Percentiles rank a stretch among this genome's conserved stretches.
Conservation (phyloP, 106 monocot species). For the Dendrobium chrysotoxum region DNA sequence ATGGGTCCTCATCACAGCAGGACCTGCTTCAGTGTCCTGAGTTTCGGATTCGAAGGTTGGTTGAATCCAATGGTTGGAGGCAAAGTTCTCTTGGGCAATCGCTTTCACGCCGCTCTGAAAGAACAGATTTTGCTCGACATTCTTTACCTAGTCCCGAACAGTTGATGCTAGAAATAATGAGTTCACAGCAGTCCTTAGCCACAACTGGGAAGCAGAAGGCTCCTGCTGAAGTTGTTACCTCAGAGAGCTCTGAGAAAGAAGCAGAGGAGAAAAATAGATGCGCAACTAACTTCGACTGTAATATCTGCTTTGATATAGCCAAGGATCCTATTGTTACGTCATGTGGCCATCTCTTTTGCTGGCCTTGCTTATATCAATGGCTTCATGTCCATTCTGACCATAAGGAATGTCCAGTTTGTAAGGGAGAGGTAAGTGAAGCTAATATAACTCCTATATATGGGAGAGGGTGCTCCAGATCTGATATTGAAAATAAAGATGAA, state of each 20-base stretch:
- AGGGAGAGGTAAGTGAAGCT: slow-evolving; percentile 13
- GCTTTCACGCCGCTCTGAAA: not conserved
- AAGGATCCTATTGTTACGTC: slow-evolving; percentile 19
- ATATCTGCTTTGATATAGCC: slow-evolving; percentile 16
- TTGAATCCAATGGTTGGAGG: not conserved
- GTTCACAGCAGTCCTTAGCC: not conserved
- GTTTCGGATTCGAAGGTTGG: not conserved
- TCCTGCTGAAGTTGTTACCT: not conserved
- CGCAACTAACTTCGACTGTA: slow-evolving; percentile 12
- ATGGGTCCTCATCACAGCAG: slow-evolving; percentile 2
- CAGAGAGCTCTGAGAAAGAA: slow-evolving; percentile 6
- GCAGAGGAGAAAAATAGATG: slow-evolving; percentile 5
- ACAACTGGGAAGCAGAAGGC: slow-evolving; percentile 6
- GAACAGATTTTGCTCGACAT: not conserved
- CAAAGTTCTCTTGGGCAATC: not conserved
- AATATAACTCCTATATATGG: slow-evolving; percentile 19
- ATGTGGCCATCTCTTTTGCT: slow-evolving; percentile 24
- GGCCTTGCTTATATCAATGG: slow-evolving; percentile 21
- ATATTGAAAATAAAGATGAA: not conserved
- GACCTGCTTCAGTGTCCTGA: not conserved
- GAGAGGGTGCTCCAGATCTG: slow-evolving; percentile 11
- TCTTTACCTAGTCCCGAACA: slow-evolving; percentile 7
- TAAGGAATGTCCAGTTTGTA: slow-evolving; percentile 17
- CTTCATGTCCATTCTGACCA: slow-evolving; percentile 10
- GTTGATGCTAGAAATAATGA: slow-evolving; percentile 5